Percentiles rank a stretch among this genome's conserved stretches.
phyloP scores from a whole-genome alignment of 495 filamentous ascomycete species.

The Cenococcum geophilum region DNA sequence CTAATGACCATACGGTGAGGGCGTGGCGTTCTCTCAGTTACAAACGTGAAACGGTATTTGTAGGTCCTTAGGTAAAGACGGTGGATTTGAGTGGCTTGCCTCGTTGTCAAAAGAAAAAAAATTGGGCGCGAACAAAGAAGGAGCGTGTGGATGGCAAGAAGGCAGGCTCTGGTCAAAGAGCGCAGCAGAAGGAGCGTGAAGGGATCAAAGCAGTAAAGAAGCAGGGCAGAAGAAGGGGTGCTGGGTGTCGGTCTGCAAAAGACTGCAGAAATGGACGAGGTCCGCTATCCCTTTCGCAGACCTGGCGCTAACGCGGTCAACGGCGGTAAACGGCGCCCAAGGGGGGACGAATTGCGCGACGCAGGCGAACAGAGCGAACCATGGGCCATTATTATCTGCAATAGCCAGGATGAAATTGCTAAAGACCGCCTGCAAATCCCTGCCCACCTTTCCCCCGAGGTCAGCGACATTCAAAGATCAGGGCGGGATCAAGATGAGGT shows the following conservation, averaged over 20 bases:
- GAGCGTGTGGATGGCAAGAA: slow-evolving; percentile 7
- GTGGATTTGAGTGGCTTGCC: slow-evolving; percentile 11
- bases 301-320: too few species aligned
- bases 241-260: not conserved
- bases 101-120: slow-evolving; percentile 3
- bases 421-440: not conserved
- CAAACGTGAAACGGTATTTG: slow-evolving; percentile 20
- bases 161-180: slow-evolving; percentile 26
- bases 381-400: not conserved
- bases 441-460: not conserved
- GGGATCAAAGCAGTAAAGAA: slow-evolving; percentile 12
- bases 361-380: not conserved
- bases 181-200: not conserved
- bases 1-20: not conserved
- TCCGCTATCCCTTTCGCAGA: not conserved
- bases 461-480: not conserved
- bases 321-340: not conserved
- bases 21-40: slow-evolving; percentile 9
- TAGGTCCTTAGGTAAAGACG: slow-evolving; percentile 16
- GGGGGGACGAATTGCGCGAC: not conserved
- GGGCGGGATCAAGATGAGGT: not conserved
- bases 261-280: slow-evolving; percentile 5
- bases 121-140: slow-evolving; percentile 11
- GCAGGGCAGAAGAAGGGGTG: slow-evolving; percentile 1
- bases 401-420: not conserved